phyloP scores from a whole-genome alignment of 345 rosid genomes.

The Carallia pectinifolia region DNA sequence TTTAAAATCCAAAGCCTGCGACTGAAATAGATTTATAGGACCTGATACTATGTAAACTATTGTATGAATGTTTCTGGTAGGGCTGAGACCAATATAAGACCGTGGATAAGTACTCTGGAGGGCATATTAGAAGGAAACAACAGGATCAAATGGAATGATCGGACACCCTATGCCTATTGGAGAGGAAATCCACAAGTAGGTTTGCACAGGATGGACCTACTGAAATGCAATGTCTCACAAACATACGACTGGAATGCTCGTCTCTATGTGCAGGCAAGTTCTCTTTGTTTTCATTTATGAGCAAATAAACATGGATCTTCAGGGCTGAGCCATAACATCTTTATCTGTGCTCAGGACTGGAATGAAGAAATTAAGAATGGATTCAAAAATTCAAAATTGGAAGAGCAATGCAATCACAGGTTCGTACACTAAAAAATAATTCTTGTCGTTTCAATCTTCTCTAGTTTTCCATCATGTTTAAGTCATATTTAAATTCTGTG shows the following conservation, averaged over 20 bases:
- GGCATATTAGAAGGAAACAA: conserved; percentile 41
- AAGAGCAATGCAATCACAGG: conserved; percentile 64
- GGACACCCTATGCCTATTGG: conserved; percentile 67
- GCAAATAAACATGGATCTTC: neutral
- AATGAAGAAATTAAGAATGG: conserved; percentile 33
- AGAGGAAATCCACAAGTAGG: conserved; percentile 47
- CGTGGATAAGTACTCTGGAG: conserved; percentile 43
- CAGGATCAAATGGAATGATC: conserved; percentile 50
- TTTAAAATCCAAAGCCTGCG: no score
- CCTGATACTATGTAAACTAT: neutral
- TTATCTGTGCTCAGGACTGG: conserved; percentile 44
- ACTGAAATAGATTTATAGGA: no score
- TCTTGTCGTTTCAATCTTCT: no score
- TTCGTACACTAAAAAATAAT: conserved; percentile 1
- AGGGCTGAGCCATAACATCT: neutral
- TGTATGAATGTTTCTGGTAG: conserved; percentile 17
- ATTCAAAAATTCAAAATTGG: conserved; percentile 49
- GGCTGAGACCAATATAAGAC: conserved; percentile 64
- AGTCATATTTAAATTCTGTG: neutral
- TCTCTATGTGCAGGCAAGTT: conserved; percentile 27
- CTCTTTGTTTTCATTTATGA: neutral
- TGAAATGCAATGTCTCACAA: conserved; percentile 46
- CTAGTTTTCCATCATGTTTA: neutral
- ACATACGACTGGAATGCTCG: conserved; percentile 38
- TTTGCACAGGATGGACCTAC: conserved; percentile 35